These are phyloP conservation scores for Phytophthora agathidicida DNA, from an alignment of 352 stramenopile genomes.

Conservation along the genomic window DNA sequence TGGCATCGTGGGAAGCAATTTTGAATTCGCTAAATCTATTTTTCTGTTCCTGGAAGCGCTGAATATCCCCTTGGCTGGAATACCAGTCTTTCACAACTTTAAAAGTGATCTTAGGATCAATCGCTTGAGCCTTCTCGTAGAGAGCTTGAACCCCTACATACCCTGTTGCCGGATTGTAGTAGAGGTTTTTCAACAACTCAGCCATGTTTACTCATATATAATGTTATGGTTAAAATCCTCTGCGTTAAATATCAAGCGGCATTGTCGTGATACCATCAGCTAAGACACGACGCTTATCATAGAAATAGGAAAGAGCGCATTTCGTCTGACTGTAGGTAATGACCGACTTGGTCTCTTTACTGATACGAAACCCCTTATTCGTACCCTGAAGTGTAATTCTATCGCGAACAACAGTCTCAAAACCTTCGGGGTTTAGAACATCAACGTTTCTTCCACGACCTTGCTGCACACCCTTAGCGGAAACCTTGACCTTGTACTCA, in stretches of 20 bases:
- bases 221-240: background rate
- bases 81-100: too few species aligned
- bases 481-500: constrained; percentile 18
- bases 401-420: too few species aligned
- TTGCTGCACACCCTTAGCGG: too few species aligned
- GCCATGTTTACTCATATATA: too few species aligned
- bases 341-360: constrained; percentile 32
- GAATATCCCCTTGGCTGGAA: too few species aligned
- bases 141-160: too few species aligned
- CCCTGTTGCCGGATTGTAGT: constrained; percentile 33
- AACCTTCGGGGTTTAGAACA: too few species aligned
- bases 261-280: constrained; percentile 29
- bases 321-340: constrained; percentile 37
- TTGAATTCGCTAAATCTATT: too few species aligned
- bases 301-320: constrained; percentile 30
- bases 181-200: constrained; percentile 22
- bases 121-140: too few species aligned
- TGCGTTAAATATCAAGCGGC: constrained; percentile 26
- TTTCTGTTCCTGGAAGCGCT: constrained; percentile 31
- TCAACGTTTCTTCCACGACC: too few species aligned
- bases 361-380: constrained; percentile 36
- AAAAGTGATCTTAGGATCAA: too few species aligned
- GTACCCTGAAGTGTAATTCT: constrained; percentile 30
- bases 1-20: too few species aligned
- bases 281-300: constrained; percentile 35